A percentile compares a stretch with the other conserved stretches of the same genome.
Evolutionary conservation across 176 grass and related monocot genomes (phyloP).

Genomic region (Lolium multiflorum): DNA sequence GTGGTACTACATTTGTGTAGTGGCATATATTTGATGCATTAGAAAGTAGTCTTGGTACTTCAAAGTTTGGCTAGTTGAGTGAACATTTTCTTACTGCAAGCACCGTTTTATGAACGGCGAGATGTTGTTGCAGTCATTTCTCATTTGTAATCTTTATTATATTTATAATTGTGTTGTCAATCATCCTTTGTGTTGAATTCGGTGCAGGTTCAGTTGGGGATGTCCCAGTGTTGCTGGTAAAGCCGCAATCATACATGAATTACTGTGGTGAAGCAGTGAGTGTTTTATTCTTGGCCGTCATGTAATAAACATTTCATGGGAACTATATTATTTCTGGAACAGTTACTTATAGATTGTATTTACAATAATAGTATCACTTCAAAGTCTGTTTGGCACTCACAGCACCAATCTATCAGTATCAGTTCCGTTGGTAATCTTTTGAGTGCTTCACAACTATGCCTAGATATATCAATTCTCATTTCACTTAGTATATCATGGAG

Average conservation of each 20-base stretch:
- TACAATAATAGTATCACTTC: not conserved
- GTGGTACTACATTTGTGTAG: conserved; percentile 24
- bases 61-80: conserved; percentile 13
- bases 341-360: conserved; percentile 10
- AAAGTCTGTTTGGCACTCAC: not conserved
- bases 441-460: conserved; percentile 13
- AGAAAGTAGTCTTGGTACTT: conserved; percentile 2
- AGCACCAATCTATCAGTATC: not conserved
- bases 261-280: conserved; percentile 87
- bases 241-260: conserved; percentile 97
- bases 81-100: conserved; percentile 24
- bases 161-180: conserved; percentile 32
- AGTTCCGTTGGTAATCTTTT: conserved; percentile 1
- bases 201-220: conserved; percentile 87
- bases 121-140: not conserved
- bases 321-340: conserved; percentile 24
- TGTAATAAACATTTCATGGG: conserved; percentile 26
- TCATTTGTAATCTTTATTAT: conserved; percentile 9
- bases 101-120: not conserved
- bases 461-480: not conserved
- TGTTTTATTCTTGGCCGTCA: conserved; percentile 34
- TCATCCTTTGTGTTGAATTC: conserved; percentile 40
- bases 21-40: not conserved
- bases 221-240: conserved; percentile 83
- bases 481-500: not conserved